Percentiles rank a stretch among this genome's conserved stretches.
Evolutionary conservation across 2,329 filamentous ascomycete species (phyloP).

Genomic region (Cladophialophora psammophila): DNA sequence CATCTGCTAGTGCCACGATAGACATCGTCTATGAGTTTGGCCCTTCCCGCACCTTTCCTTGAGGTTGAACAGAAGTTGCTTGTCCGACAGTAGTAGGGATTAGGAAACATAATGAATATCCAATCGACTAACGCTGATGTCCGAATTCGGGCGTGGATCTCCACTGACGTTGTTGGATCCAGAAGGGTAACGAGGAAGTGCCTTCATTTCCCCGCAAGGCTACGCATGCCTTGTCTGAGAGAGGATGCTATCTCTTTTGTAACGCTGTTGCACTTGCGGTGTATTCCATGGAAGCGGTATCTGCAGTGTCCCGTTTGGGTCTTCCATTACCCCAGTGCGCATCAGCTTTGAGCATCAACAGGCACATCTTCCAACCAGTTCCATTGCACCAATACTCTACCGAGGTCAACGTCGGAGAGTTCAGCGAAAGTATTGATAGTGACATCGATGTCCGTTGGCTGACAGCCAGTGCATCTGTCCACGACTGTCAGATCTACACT

Average conservation of each 20-base stretch:
- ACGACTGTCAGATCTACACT: constrained; percentile 71
- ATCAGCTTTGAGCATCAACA: constrained; percentile 27
- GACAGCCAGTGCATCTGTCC: constrained; percentile 67
- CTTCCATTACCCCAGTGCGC: neutral
- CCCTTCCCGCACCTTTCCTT: neutral
- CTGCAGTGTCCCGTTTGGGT: neutral
- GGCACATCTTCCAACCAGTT: constrained; percentile 56
- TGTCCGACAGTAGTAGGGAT: neutral
- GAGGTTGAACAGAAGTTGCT: neutral
- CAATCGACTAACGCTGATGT: constrained; percentile 20
- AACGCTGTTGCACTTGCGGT: neutral
- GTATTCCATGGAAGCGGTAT: neutral
- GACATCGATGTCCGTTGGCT: constrained; percentile 59
- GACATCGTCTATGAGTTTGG: constrained; percentile 32
- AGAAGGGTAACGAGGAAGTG: constrained; percentile 1
- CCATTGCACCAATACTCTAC: constrained; percentile 60
- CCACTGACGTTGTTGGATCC: constrained; percentile 9
- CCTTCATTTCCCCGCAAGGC: neutral
- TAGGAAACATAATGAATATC: constrained; percentile 1
- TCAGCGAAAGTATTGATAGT: constrained; percentile 57
- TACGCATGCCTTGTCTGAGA: neutral
- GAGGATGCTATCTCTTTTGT: neutral
- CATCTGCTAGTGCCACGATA: constrained; percentile 38
- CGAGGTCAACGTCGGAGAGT: constrained; percentile 55
- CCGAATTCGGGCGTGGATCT: constrained; percentile 26